Conservation (phyloP, 2,329 filamentous ascomycete genomes). For the Apiospora hydei region DNA sequence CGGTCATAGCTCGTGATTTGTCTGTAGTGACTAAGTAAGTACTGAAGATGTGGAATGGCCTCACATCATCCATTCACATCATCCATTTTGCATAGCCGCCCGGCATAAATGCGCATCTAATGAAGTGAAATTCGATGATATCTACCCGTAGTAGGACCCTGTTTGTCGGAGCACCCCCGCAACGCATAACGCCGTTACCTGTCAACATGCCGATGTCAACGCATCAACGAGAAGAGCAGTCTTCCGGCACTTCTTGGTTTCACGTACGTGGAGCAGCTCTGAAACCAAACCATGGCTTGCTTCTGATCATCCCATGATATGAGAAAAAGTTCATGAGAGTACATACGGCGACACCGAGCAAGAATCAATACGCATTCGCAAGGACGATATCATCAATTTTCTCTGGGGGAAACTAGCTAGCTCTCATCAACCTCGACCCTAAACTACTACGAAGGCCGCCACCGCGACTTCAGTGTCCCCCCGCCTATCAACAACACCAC, state of each 20-base stretch:
- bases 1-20: background rate
- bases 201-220: background rate
- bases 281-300: background rate
- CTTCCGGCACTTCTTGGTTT: background rate
- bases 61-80: background rate
- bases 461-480: background rate
- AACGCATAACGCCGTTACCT: too few relatives aligned
- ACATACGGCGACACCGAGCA: background rate
- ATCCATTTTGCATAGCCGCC: background rate
- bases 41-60: background rate
- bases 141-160: background rate
- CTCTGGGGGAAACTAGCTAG: background rate
- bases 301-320: background rate
- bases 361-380: background rate
- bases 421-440: background rate
- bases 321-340: background rate
- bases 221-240: background rate
- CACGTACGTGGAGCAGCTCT: background rate
- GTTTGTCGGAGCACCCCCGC: background rate
- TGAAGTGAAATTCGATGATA: background rate
- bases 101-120: background rate
- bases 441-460: constrained; percentile 10
- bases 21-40: background rate
- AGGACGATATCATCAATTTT: constrained; percentile 16
- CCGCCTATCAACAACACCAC: background rate